These are phyloP conservation scores for Tetracladium setigerum DNA, from an alignment of 495 filamentous ascomycete genomes.

Conservation along the genomic window DNA sequence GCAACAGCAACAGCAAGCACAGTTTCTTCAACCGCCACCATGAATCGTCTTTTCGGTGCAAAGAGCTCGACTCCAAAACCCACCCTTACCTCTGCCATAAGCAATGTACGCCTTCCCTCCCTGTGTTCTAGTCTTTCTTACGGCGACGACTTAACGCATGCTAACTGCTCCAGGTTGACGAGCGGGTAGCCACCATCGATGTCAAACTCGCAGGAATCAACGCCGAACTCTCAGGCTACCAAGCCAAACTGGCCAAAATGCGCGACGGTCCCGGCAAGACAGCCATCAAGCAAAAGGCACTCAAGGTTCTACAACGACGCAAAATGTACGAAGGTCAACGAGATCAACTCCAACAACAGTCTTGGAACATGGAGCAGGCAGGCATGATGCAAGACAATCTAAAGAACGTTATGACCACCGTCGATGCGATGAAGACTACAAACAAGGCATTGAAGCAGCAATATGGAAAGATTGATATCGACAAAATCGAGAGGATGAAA, in stretches of 20 bases:
- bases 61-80: conserved; percentile 87
- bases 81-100: conserved; percentile 78
- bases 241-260: conserved; percentile 84
- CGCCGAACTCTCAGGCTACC: conserved; percentile 83
- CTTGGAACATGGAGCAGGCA: conserved; percentile 99
- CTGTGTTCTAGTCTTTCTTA: conserved; percentile 4
- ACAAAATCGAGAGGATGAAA: conserved; percentile 96
- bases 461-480: conserved; percentile 94
- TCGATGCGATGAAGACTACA: conserved; percentile 93
- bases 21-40: conserved; percentile 28
- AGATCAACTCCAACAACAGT: conserved; percentile 89
- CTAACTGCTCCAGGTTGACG: conserved; percentile 54
- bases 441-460: conserved; percentile 91
- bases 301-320: conserved; percentile 92
- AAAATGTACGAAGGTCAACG: conserved; percentile 93
- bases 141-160: not conserved
- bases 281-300: conserved; percentile 87
- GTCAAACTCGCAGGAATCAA: conserved; percentile 91
- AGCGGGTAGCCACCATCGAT: conserved; percentile 81
- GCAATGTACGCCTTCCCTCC: conserved; percentile 50
- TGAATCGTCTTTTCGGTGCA: conserved; percentile 95
- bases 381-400: conserved; percentile 99
- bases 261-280: conserved; percentile 92
- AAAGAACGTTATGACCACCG: conserved; percentile 97
- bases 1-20: too few species aligned